phyloP scores from a whole-genome alignment of 805 yeast genomes.

The Kuraishia piskuri region DNA sequence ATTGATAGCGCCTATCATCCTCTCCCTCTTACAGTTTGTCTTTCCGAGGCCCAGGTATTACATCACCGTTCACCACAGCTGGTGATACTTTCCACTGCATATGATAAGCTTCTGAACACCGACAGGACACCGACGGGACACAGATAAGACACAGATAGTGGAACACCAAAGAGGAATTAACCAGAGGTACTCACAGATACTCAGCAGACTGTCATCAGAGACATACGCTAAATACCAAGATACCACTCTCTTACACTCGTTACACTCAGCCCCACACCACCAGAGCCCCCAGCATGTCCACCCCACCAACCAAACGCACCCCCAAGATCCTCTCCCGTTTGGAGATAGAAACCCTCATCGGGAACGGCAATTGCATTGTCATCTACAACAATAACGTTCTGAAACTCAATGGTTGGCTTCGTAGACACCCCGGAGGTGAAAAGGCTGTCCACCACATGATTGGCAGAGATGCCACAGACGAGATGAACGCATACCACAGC shows the following conservation, averaged over 20 bases:
- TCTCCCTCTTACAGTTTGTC: too few species aligned
- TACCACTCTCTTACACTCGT: neutral
- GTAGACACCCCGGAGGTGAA: constrained; percentile 82
- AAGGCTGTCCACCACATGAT: constrained; percentile 77
- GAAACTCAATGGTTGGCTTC: constrained; percentile 62
- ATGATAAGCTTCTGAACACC: too few species aligned
- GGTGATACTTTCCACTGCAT: too few species aligned
- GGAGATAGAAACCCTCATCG: constrained; percentile 51
- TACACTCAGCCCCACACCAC: too few species aligned
- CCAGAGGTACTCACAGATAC: too few species aligned
- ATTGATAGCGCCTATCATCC: too few species aligned
- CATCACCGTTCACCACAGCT: too few species aligned
- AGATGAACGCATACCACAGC: constrained; percentile 77
- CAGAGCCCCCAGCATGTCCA: neutral
- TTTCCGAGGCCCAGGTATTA: too few species aligned
- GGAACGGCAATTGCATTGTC: constrained; percentile 61
- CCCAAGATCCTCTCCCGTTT: constrained; percentile 22
- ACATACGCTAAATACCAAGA: neutral
- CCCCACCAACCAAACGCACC: neutral
- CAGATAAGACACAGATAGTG: too few species aligned
- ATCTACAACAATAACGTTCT: constrained; percentile 55
- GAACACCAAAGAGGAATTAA: too few species aligned
- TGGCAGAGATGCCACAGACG: constrained; percentile 88
- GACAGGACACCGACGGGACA: too few species aligned
- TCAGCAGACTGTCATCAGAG: too few species aligned